Base-by-base conservation (phyloP, 2,329 filamentous ascomycete species). In the Penicillium sp. region DNA sequence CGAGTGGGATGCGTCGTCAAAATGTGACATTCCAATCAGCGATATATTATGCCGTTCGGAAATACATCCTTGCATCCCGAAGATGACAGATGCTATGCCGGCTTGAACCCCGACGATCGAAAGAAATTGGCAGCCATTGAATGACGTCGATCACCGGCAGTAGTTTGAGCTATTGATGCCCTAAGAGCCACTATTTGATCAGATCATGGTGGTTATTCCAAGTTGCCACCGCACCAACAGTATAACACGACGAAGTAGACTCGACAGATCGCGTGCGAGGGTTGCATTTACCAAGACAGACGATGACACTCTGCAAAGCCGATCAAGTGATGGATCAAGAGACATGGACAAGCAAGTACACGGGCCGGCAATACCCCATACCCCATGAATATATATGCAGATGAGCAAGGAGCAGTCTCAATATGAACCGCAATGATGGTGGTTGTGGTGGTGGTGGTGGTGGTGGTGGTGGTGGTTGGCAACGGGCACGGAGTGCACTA, bases 21-120 rank as follows among this genome's bases (percentile, higher is more conserved):
- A 10, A 49, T 49, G 46, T 49, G 22, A 49, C 33, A 49, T 49
- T 49, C 25, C 46, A 30, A 33, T 49, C 46, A 49, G 46, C 8
- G 26, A n/a, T 14, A 16, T 49, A 30, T 33, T 19, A 19, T 48
- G 45, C 14, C 11, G 6, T 28, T 4, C 46, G 28, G 14, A 49
- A 49, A 4, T n/a, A 49, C 3, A 28, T 8, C 26, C 46, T 49
- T 19, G 46, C 46, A 33, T 49, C 14, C 6, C 25, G 13, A 26
- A 49, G 25, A 30, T 49, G 25, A 49, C 13, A 49, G 46, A 25
- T 25, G 40, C 19, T 10, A 43, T 25, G 5, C 19, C 25, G 25
- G 45, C 25, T 49, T 22, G 19, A 7, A 25, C 22, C 13, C 19
- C 40, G 40, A 43, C 40, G 19, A 43, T 19, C 19, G 40, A 10